A percentile compares a stretch with the other conserved stretches of the same genome.
phyloP scores from a whole-genome alignment of 2,329 filamentous ascomycete genomes.

The Lachnellula subtilissima region DNA sequence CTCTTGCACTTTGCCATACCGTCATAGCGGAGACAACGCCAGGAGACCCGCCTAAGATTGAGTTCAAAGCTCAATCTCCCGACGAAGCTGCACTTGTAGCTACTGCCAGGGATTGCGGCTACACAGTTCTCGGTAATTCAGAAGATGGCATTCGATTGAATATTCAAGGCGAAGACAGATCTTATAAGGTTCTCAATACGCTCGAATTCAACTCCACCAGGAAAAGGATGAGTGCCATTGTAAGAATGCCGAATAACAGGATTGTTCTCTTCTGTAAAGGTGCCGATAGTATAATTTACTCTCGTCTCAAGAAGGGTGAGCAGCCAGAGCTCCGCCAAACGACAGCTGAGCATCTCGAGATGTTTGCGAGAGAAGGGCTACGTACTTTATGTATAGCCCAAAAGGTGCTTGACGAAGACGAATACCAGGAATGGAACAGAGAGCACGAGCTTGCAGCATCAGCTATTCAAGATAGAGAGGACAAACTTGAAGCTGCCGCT shows the following conservation, averaged over 20 bases:
- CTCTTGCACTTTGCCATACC: constrained; percentile 90
- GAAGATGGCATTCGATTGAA: constrained; percentile 81
- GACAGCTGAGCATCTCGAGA: constrained; percentile 91
- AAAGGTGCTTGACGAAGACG: constrained; percentile 70
- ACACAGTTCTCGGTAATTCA: constrained; percentile 79
- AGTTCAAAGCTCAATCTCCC: constrained; percentile 95
- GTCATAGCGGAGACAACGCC: constrained; percentile 88
- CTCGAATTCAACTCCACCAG: constrained; percentile 96
- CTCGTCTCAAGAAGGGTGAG: constrained; percentile 76
- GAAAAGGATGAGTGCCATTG: constrained; percentile 96
- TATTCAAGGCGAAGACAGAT: constrained; percentile 76
- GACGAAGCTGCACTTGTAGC: constrained; percentile 93
- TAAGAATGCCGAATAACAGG: constrained; percentile 84
- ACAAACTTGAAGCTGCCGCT: constrained; percentile 85
- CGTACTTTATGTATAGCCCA: constrained; percentile 93
- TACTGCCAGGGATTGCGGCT: constrained; percentile 91
- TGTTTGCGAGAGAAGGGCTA: constrained; percentile 93
- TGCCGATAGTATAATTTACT: constrained; percentile 95
- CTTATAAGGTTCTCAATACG: constrained; percentile 85
- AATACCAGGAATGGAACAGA: constrained; percentile 80
- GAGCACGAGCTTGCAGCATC: constrained; percentile 84
- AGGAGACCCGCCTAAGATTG: constrained; percentile 84
- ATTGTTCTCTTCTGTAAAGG: constrained; percentile 96
- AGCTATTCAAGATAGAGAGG: constrained; percentile 79
- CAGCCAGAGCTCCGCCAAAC: constrained; percentile 76